Evolutionary conservation across 768 basidiomycete genomes (phyloP).

Genomic region (Guyanaporus albipodus): DNA sequence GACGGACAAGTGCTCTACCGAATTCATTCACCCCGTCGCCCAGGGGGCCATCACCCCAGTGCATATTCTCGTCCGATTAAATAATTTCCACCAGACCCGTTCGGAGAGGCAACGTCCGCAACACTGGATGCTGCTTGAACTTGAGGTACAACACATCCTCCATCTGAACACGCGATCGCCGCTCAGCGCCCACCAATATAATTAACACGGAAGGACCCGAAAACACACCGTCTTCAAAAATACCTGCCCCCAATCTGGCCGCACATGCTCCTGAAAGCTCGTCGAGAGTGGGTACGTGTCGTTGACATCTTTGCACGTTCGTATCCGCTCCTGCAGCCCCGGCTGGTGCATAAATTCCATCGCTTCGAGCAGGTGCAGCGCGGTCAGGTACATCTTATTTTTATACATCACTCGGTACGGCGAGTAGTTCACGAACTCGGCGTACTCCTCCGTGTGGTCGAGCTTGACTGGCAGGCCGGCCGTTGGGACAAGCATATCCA

Average conservation of each 20-base stretch:
- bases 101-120: constrained; percentile 50
- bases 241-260: constrained; percentile 53
- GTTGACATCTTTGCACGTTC: constrained; percentile 37
- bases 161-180: too few relatives aligned
- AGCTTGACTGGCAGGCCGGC: constrained; percentile 35
- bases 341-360: constrained; percentile 58
- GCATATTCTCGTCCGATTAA: constrained; percentile 56
- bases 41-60: constrained; percentile 59
- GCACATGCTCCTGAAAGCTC: constrained; percentile 34
- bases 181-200: too few relatives aligned
- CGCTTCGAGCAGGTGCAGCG: constrained; percentile 73
- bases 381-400: constrained; percentile 58
- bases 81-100: constrained; percentile 51
- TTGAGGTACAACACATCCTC: constrained; percentile 65
- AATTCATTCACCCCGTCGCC: constrained; percentile 59
- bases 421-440: constrained; percentile 64
- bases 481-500: constrained; percentile 14
- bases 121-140: constrained; percentile 63
- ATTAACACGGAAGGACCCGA: too few relatives aligned
- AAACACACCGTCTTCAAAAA: constrained; percentile 47
- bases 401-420: constrained; percentile 56
- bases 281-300: constrained; percentile 37
- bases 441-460: constrained; percentile 38
- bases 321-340: constrained; percentile 54
- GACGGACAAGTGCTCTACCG: constrained; percentile 53